Conservation (phyloP, 2,329 filamentous ascomycete genomes). For the Fusarium sp. region DNA sequence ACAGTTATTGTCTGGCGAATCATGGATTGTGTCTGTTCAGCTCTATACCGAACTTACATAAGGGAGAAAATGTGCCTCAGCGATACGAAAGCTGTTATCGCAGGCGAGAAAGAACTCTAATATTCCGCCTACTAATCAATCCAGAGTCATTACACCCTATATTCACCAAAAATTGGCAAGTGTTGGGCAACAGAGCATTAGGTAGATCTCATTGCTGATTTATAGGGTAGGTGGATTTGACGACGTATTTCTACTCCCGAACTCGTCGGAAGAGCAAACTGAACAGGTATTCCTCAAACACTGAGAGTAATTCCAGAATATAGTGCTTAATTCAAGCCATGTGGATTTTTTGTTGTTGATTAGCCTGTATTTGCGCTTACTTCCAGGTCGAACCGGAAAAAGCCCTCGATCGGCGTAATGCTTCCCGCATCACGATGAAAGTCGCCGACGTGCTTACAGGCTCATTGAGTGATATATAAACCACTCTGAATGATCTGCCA, state of each 20-base stretch:
- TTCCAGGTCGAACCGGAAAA: neutral
- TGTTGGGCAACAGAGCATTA: no score
- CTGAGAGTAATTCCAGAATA: neutral
- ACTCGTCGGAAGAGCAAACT: neutral
- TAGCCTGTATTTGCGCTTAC: neutral
- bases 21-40: no score
- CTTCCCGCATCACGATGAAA: neutral
- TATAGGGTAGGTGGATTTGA: neutral
- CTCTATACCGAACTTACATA: no score
- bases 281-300: neutral
- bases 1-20: no score
- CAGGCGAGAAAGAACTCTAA: no score
- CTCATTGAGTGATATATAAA: no score
- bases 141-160: rapidly evolving
- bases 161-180: neutral
- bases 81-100: no score
- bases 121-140: rapidly evolving
- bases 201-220: neutral
- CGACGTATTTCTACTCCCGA: neutral
- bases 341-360: neutral
- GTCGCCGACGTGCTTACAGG: neutral
- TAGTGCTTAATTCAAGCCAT: no score
- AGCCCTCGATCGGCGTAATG: neutral
- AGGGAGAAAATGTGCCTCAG: no score
- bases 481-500: rapidly evolving